Percentiles rank a stretch among this genome's conserved stretches.
Evolutionary conservation across 129 eudicot species (phyloP).

Genomic region (Chrysanthemum makinoi): DNA sequence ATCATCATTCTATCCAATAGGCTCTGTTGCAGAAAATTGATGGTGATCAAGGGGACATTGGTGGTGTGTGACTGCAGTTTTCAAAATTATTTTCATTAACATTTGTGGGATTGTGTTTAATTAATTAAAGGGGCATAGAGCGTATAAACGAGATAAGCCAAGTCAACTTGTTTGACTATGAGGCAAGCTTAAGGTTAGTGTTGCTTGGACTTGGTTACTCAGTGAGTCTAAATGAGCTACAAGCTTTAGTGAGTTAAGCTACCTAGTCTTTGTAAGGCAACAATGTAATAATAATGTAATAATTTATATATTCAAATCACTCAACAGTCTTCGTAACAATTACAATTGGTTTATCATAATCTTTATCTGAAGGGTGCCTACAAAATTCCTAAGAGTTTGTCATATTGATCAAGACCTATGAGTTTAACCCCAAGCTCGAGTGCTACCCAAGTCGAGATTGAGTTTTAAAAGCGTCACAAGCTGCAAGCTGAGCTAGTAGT

Average conservation of each 20-base stretch:
- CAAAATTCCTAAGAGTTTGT: too few relatives aligned
- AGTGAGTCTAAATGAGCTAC: background rate
- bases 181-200: background rate
- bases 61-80: conserved; percentile 7
- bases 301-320: background rate
- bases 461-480: too few relatives aligned
- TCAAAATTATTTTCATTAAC: conserved; percentile 1
- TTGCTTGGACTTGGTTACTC: background rate
- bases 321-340: background rate
- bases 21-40: background rate
- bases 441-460: too few relatives aligned
- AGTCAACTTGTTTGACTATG: background rate
- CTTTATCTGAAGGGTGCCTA: too few relatives aligned
- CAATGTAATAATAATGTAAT: too few relatives aligned
- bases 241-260: background rate
- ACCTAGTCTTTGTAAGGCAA: background rate
- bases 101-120: conserved; percentile 18
- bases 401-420: too few relatives aligned
- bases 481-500: too few relatives aligned
- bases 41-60: background rate
- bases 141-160: background rate
- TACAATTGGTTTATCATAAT: too few relatives aligned
- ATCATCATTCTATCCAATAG: conserved; percentile 1
- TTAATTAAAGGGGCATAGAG: background rate
- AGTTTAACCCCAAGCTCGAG: too few relatives aligned